Percentiles rank a stretch among this genome's conserved stretches.
Evolutionary conservation across 2,329 filamentous ascomycete species (phyloP).

Genomic region (Gnomoniopsis sp.): DNA sequence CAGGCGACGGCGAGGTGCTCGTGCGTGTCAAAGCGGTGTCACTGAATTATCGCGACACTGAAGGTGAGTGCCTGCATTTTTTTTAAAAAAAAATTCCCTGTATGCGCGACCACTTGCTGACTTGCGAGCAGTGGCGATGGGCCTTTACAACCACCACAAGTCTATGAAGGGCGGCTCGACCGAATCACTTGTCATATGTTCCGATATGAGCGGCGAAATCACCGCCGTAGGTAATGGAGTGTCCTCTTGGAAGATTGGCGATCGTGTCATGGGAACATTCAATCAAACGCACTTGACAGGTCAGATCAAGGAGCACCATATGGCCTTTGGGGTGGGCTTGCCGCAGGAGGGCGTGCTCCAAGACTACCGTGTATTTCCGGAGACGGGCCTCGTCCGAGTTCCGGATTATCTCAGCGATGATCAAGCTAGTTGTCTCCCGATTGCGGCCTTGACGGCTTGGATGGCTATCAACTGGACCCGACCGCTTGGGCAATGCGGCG

Average conservation of each 20-base stretch:
- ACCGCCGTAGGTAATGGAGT: slow-evolving; percentile 43
- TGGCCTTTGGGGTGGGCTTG: slow-evolving; percentile 57
- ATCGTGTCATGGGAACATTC: slow-evolving; percentile 67
- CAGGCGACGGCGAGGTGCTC: slow-evolving; percentile 49
- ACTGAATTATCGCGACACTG: slow-evolving; percentile 49
- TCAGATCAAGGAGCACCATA: slow-evolving; percentile 53
- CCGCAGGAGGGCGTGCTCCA: slow-evolving; percentile 56
- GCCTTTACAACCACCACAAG: slow-evolving; percentile 65
- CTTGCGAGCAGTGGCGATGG: slow-evolving; percentile 53
- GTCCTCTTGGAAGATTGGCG: slow-evolving; percentile 47
- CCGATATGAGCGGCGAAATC: slow-evolving; percentile 67
- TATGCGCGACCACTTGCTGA: not conserved
- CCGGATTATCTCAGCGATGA: slow-evolving; percentile 56
- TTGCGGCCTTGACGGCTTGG: slow-evolving; percentile 62
- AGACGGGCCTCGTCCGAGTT: slow-evolving; percentile 50
- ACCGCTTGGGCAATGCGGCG: slow-evolving; percentile 48
- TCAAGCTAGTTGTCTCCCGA: slow-evolving; percentile 58
- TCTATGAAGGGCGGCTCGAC: slow-evolving; percentile 37
- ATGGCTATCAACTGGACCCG: slow-evolving; percentile 61
- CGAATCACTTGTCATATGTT: slow-evolving; percentile 57
- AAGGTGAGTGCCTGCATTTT: slow-evolving; percentile 31
- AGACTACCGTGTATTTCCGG: slow-evolving; percentile 58
- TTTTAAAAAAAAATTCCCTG: no score
- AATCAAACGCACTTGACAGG: slow-evolving; percentile 54
- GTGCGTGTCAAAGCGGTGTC: slow-evolving; percentile 44